Evolutionary conservation across 257 asterid genomes (phyloP).

Genomic region (Primulina tabacum): DNA sequence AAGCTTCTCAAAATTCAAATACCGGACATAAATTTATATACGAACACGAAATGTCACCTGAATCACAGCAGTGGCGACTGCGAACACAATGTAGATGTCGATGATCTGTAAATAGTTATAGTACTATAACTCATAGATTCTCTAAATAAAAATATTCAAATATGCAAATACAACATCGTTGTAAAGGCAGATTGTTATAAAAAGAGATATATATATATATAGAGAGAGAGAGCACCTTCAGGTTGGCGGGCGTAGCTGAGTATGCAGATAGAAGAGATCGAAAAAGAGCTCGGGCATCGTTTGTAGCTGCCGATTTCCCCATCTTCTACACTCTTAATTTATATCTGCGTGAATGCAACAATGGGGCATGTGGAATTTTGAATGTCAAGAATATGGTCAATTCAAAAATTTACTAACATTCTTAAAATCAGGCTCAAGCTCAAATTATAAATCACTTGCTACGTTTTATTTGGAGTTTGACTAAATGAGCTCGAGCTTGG

Average conservation of each 20-base stretch:
- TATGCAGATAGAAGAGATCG: not conserved
- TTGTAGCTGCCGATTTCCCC: not conserved
- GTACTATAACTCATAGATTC: not conserved
- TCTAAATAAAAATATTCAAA: no score
- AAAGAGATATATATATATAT: no score
- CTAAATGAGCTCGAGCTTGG: not conserved
- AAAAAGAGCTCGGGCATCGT: not conserved
- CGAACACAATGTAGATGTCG: slow-evolving; percentile 69
- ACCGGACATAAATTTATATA: not conserved
- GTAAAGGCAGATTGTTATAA: not conserved
- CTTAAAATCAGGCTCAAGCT: not conserved
- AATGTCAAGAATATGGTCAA: not conserved
- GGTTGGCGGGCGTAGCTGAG: not conserved
- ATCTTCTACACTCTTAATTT: not conserved
- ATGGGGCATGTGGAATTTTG: not conserved
- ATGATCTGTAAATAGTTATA: slow-evolving; percentile 51
- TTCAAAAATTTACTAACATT: not conserved
- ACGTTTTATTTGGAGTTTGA: not conserved
- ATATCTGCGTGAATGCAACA: not conserved
- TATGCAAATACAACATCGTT: no score
- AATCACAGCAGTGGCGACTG: slow-evolving; percentile 59
- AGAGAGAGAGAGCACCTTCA: not conserved
- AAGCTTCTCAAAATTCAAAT: slow-evolving; percentile 5
- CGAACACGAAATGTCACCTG: slow-evolving; percentile 45
- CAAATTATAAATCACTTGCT: not conserved